Evolutionary conservation across 805 yeast species (phyloP), one percentile per base, ranked within the genome.

Genomic region (Grigorovia jiainica): DNA sequence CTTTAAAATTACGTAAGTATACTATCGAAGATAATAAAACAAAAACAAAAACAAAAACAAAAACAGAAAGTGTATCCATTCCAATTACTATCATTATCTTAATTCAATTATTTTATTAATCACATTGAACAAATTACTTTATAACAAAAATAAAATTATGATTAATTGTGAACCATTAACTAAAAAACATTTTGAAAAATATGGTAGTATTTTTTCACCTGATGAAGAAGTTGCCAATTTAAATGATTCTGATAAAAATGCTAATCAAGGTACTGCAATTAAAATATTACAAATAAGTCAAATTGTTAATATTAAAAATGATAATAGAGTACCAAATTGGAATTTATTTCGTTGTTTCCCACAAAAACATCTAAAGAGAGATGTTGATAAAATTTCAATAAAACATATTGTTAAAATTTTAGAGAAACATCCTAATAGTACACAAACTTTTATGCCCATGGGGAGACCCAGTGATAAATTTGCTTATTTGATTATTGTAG

Each of bases 261-360:
- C 96, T 4, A 89, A 89, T 63, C 87, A 89, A 55, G 97, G 97
- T n/a, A 89, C 97, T 2, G 97, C 97, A 1, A 67, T 74, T 5
- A 89, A 89, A 53, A 60, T 86, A 36, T 76, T 75, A 47, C 71
- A 79, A 47, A 92, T 87, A 4, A 78, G 92, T 1, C 81, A 86
- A 2, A 68, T 83, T 3, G 63, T 61, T 4, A 36, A 36, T 7
- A 34, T 6, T 24, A 81, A 81, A 57, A 63, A 68, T 70, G 79
- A 46, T 67, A 27, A n/a, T 3, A 3, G 7, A 9, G 47, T 20
- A 52, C 84, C 94, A 2, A 80, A 83, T 50, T 79, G 86, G 82
- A 87, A 89, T 60, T 70, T 87, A 25, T 90, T 87, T 61, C 67
- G 95, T 44, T 84, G 95, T 51, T 73, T 79, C 3, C 83, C 87